phyloP scores from a whole-genome alignment of 108 stramenopile species.

The Mediolabrus comicus region DNA sequence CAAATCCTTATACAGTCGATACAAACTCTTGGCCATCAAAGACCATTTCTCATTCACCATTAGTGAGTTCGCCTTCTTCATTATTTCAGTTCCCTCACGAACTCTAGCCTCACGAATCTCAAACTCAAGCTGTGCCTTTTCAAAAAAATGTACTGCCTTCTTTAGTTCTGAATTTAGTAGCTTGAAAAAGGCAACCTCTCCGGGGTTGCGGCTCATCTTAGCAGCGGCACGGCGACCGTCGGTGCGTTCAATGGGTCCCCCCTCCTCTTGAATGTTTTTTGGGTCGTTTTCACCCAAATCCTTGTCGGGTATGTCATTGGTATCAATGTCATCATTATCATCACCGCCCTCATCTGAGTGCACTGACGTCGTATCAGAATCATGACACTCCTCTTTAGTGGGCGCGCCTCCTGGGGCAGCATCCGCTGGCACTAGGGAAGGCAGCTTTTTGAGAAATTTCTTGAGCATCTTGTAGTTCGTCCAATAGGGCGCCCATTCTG shows the following conservation, averaged over 20 bases:
- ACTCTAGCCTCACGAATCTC: constrained; percentile 86
- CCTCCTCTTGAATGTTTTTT: constrained; percentile 9
- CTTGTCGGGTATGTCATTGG: neutral
- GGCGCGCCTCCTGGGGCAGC: constrained; percentile 8
- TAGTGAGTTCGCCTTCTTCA: constrained; percentile 73
- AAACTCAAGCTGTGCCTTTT: constrained; percentile 72
- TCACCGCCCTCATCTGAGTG: neutral
- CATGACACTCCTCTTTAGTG: neutral
- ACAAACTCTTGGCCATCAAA: constrained; percentile 86
- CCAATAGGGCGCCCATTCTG: constrained; percentile 88
- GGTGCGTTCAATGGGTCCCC: neutral
- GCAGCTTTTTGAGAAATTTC: constrained; percentile 88
- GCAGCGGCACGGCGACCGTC: constrained; percentile 18
- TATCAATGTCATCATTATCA: neutral
- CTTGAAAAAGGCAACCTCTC: constrained; percentile 90
- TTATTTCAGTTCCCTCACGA: constrained; percentile 78
- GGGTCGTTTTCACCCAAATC: neutral
- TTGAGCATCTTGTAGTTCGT: constrained; percentile 90
- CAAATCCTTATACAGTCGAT: constrained; percentile 91
- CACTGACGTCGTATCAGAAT: constrained; percentile 1
- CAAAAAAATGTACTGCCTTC: constrained; percentile 91
- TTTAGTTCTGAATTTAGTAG: constrained; percentile 84
- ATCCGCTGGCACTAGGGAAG: constrained; percentile 61
- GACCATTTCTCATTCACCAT: constrained; percentile 83
- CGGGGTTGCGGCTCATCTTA: constrained; percentile 48